phyloP scores from a whole-genome alignment of 176 grass and related monocot genomes.

The Oryza punctata region DNA sequence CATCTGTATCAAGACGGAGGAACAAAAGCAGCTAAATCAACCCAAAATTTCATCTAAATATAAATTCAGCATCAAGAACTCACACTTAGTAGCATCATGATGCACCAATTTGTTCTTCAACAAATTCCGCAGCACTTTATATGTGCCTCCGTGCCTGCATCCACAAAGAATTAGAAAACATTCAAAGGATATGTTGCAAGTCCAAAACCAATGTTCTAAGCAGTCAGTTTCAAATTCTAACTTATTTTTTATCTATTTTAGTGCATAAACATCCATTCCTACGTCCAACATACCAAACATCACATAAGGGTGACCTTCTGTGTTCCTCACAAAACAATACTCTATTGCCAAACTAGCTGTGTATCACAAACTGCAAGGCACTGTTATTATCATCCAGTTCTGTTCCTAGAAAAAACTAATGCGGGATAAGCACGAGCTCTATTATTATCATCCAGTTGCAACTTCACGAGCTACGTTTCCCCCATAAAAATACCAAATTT shows the following conservation, averaged over 20 bases:
- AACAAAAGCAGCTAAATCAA: constrained; percentile 21
- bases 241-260: neutral
- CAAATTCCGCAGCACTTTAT: constrained; percentile 85
- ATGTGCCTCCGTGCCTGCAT: constrained; percentile 81
- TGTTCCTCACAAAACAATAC: neutral
- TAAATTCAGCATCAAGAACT: constrained; percentile 13
- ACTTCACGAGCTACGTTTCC: neutral
- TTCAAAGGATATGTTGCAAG: neutral
- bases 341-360: too few relatives aligned
- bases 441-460: neutral
- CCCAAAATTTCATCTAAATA: constrained; percentile 22
- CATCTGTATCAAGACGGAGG: constrained; percentile 51
- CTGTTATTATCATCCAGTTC: too few relatives aligned
- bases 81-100: constrained; percentile 84
- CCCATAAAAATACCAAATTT: neutral
- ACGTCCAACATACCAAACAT: neutral
- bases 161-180: constrained; percentile 11
- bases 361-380: too few relatives aligned
- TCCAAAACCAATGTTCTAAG: neutral
- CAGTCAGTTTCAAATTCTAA: neutral
- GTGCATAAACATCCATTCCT: neutral
- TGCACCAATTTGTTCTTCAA: constrained; percentile 93
- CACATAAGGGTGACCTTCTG: neutral
- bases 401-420: too few relatives aligned
- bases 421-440: neutral